phyloP scores from a whole-genome alignment of 345 rosid genomes.

The Toxicodendron radicans region DNA sequence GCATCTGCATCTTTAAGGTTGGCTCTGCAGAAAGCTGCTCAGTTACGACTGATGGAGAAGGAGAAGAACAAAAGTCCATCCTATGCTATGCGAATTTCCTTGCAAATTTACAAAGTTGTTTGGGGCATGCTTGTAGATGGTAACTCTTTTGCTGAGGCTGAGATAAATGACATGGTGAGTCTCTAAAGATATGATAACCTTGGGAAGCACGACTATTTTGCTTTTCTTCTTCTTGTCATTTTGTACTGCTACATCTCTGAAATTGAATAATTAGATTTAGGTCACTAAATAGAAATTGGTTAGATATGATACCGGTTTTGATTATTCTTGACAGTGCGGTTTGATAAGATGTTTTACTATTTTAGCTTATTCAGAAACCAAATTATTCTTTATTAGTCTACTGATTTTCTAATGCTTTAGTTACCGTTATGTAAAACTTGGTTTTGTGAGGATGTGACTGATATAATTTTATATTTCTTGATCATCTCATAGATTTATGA shows the following conservation, averaged over 20 bases:
- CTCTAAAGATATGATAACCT: conserved; percentile 18
- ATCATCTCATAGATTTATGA: conserved; percentile 70
- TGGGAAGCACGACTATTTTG: conserved; percentile 1
- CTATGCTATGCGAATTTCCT: conserved; percentile 93
- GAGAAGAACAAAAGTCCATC: conserved; percentile 98
- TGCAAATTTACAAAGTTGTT: conserved; percentile 84
- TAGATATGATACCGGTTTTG: not conserved
- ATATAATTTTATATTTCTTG: conserved; percentile 17
- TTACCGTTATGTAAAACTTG: conserved; percentile 8
- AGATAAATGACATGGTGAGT: conserved; percentile 97
- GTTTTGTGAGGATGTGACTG: conserved; percentile 14
- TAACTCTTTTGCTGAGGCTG: conserved; percentile 98
- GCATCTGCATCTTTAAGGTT: conserved; percentile 77
- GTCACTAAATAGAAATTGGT: not conserved
- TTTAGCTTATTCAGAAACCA: not conserved
- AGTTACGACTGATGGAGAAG: conserved; percentile 84
- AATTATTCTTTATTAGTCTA: not conserved
- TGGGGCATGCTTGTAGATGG: conserved; percentile 99
- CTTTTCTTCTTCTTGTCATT: not conserved
- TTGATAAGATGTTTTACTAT: not conserved
- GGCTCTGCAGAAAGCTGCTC: conserved; percentile 93
- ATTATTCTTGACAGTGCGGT: not conserved
- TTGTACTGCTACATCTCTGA: not conserved
- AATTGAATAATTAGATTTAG: not conserved
- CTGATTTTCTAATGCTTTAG: conserved; percentile 7